Evolutionary conservation across 2,329 filamentous ascomycete species (phyloP).

Genomic region (Sordariomycetes sp.): DNA sequence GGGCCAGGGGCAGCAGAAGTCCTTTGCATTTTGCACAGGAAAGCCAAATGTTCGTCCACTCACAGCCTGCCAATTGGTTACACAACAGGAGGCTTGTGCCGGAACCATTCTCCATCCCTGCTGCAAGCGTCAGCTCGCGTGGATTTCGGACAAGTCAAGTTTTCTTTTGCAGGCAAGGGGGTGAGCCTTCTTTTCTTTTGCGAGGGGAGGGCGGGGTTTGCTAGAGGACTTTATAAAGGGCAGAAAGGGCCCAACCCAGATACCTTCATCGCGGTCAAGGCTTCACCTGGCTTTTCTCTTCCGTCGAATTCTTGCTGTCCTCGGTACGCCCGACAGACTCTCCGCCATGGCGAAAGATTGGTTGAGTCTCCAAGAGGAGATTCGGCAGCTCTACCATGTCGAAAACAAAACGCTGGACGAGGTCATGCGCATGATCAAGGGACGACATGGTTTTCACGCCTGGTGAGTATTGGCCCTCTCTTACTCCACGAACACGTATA

Average conservation of each 20-base stretch:
- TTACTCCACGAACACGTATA: background rate
- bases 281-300: background rate
- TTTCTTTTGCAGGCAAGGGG: too few relatives aligned
- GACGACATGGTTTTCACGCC: background rate
- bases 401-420: background rate
- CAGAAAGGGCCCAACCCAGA: background rate
- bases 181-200: too few relatives aligned
- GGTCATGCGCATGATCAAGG: background rate
- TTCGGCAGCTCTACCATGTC: background rate
- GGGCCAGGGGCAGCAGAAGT: background rate
- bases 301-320: background rate
- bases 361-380: background rate
- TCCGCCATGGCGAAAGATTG: background rate
- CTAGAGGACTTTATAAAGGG: too few relatives aligned
- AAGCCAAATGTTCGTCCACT: background rate
- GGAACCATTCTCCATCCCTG: too few relatives aligned
- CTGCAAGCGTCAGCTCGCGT: too few relatives aligned
- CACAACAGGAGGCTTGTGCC: background rate
- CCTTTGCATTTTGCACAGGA: background rate
- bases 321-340: background rate
- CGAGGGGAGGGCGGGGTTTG: too few relatives aligned
- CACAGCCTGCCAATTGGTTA: background rate
- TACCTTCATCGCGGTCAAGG: background rate
- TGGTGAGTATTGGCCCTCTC: background rate
- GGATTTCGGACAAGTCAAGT: too few relatives aligned